A percentile compares a stretch with the other conserved stretches of the same genome.
Conservation (phyloP, 202 grass and related monocot genomes). For the Eragrostis tef region DNA sequence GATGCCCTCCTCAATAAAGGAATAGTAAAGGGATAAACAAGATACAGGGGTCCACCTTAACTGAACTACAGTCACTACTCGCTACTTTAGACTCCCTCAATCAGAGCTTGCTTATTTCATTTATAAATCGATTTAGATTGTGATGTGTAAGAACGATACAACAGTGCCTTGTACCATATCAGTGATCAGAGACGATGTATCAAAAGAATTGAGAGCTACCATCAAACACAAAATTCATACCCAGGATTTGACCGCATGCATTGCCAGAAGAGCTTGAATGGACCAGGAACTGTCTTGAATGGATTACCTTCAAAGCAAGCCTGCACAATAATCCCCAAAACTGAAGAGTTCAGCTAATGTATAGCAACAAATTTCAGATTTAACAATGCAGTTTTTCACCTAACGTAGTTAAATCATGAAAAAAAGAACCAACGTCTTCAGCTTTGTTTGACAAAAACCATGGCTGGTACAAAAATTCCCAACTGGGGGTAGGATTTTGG, state of each 20-base stretch:
- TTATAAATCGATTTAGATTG: background rate
- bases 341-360: constrained; percentile 15
- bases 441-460: background rate
- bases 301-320: constrained; percentile 97
- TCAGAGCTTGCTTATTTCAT: background rate
- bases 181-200: background rate
- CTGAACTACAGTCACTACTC: background rate
- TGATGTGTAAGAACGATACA: background rate
- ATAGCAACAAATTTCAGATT: background rate
- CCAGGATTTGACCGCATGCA: constrained; percentile 92
- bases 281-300: constrained; percentile 90
- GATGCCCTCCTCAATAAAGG: background rate
- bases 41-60: background rate
- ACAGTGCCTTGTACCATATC: background rate
- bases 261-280: constrained; percentile 86
- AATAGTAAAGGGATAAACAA: background rate
- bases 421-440: background rate
- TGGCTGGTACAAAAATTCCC: background rate
- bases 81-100: background rate
- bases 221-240: constrained; percentile 44
- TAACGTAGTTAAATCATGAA: background rate
- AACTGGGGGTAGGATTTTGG: background rate
- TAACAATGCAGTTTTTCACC: constrained; percentile 7
- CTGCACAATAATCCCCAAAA: constrained; percentile 49
- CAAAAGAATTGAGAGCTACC: background rate